These are phyloP conservation scores for Boletus sp. DNA, from an alignment of 1,284 basidiomycete species.

Conservation along the genomic window DNA sequence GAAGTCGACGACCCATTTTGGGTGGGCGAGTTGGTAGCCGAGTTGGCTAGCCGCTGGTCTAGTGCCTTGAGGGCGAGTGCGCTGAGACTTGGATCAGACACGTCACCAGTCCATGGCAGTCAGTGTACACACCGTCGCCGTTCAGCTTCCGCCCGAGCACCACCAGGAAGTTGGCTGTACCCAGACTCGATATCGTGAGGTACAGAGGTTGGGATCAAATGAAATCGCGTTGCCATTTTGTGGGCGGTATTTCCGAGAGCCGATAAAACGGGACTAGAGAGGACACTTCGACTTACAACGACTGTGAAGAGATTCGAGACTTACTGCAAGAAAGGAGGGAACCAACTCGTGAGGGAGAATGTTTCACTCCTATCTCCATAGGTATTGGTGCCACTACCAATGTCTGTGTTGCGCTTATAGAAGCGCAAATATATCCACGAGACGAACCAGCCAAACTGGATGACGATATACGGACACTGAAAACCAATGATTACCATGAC, in stretches of 20 bases:
- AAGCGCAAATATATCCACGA: slow-evolving; percentile 95
- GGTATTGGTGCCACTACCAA: slow-evolving; percentile 52
- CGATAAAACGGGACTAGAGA: slow-evolving; percentile 48
- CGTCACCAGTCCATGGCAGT: neutral
- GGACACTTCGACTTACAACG: slow-evolving; percentile 35
- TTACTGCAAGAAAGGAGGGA: slow-evolving; percentile 90
- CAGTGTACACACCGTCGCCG: slow-evolving; percentile 62
- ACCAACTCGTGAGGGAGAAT: slow-evolving; percentile 95
- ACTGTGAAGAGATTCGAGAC: slow-evolving; percentile 38
- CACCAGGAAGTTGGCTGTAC: slow-evolving; percentile 77
- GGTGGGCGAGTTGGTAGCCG: slow-evolving; percentile 41
- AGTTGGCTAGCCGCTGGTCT: slow-evolving; percentile 83
- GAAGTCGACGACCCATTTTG: slow-evolving; percentile 38
- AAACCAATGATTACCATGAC: slow-evolving; percentile 85
- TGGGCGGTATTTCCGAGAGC: slow-evolving; percentile 69
- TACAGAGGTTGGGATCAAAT: slow-evolving; percentile 67
- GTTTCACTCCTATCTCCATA: slow-evolving; percentile 95
- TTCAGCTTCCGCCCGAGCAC: slow-evolving; percentile 91
- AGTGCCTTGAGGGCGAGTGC: slow-evolving; percentile 94
- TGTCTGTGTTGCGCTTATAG: slow-evolving; percentile 81
- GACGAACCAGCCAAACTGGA: slow-evolving; percentile 97
- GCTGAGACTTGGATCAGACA: slow-evolving; percentile 37
- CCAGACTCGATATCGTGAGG: slow-evolving; percentile 66
- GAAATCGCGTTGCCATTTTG: slow-evolving; percentile 67
- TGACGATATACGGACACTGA: slow-evolving; percentile 92